Base-by-base conservation (phyloP, 148 eudicot genomes). In the Cornus controversa region DNA sequence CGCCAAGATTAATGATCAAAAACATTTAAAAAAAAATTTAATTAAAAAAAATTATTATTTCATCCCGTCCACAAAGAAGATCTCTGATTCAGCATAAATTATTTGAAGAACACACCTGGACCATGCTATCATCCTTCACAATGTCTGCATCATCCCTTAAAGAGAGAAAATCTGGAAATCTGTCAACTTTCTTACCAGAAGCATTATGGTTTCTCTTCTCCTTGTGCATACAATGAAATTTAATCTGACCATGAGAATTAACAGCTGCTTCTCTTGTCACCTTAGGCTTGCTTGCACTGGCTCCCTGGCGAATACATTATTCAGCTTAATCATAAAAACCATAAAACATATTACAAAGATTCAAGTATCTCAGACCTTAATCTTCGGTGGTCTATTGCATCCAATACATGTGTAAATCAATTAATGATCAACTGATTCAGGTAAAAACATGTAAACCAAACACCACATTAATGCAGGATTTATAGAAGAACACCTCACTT, bases 31-130 rank as follows among this genome's bases (percentile, higher is more conserved):
- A 31, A 68, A n/a, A 68, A 18, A 62, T 2, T 14, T 4, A 22
- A n/a, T 62, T 20, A 58, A 15, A 10, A 36, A n/a, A 58, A 10
- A n/a, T 15, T 62, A 9, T 60, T 66, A 50, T 60, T 22, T 14
- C 1, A 10, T 54, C 64, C 24, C 2, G 22, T 60, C 24, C 64
- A 60, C 24, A 5, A 40, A 20, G 64, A 60, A 22, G 31, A 29
- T 10, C 31, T 67, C 14, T 28, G 57, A 45, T 54, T 68, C 72
- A 67, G 47, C 8, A 14, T 31, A 7, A 45, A 34, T 75, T 23
- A 67, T 20, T 69, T 70, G 23, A 57, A 53, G 40, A 24, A 62
- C 72, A 80, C 83, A 93, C 97, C 91, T 84, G 86, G 29, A 80
- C 72, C 84, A 82, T 71, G 74, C 75, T 77, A 66, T 84, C 76